phyloP scores from a whole-genome alignment of 257 asterid genomes.

The Solanum pimpinellifolium region DNA sequence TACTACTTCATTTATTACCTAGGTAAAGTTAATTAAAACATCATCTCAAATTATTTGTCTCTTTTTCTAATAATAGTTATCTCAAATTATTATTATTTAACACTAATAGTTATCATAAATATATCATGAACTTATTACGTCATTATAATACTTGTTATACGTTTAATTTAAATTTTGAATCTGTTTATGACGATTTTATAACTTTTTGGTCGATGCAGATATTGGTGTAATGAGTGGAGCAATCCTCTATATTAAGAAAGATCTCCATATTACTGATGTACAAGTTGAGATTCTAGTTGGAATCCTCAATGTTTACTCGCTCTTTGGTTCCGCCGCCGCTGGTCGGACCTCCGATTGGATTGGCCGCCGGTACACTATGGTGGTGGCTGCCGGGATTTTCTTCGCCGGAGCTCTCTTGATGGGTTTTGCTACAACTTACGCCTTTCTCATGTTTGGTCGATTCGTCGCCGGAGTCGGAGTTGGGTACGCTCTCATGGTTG shows the following conservation, averaged over 20 bases:
- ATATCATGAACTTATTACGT: too few species aligned
- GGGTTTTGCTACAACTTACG: conserved; percentile 77
- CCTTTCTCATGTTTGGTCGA: conserved; percentile 78
- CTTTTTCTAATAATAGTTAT: too few species aligned
- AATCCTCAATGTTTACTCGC: conserved; percentile 50
- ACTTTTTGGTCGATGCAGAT: conserved; percentile 29
- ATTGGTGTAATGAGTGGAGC: conserved; percentile 99
- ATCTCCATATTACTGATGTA: conserved; percentile 14
- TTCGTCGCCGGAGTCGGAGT: conserved; percentile 85
- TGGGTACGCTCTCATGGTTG: conserved; percentile 90
- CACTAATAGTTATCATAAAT: neutral
- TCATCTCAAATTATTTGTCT: neutral
- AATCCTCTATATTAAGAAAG: conserved; percentile 37
- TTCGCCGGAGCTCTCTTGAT: conserved; percentile 73
- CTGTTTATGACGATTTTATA: neutral
- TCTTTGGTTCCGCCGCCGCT: conserved; percentile 76
- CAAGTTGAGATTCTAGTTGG: conserved; percentile 66
- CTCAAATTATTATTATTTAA: neutral
- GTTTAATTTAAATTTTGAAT: neutral
- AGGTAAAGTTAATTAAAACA: neutral
- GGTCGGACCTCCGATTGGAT: conserved; percentile 88
- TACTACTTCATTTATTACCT: neutral
- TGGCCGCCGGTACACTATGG: conserved; percentile 77
- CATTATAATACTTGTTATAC: too few species aligned
- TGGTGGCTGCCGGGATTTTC: conserved; percentile 68